phyloP scores from a whole-genome alignment of 1,284 basidiomycete genomes.

The Rhodotorula mucilaginosa region DNA sequence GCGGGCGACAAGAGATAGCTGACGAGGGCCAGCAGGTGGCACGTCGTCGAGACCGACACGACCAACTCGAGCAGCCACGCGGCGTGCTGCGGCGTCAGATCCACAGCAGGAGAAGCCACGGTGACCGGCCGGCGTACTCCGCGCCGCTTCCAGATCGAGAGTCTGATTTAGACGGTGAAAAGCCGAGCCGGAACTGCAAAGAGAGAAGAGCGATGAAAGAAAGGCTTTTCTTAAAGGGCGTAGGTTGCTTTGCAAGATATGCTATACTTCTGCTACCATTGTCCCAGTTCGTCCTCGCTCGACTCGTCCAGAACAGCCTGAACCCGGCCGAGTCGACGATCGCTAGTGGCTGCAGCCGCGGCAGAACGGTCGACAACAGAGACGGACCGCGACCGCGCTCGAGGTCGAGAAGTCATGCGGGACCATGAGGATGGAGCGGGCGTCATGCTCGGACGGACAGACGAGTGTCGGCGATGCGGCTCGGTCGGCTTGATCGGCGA shows the following conservation, averaged over 20 bases:
- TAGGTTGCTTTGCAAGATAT: neutral
- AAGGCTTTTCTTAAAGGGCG: neutral
- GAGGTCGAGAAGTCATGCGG: neutral
- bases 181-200: too few species aligned
- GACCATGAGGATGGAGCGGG: neutral
- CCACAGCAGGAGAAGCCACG: neutral
- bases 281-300: slow-evolving; percentile 4
- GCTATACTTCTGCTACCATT: slow-evolving; percentile 1
- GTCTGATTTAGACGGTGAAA: neutral
- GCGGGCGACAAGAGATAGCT: slow-evolving; percentile 16
- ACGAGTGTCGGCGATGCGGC: neutral
- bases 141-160: neutral
- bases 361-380: neutral
- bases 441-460: neutral
- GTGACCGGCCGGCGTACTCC: neutral
- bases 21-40: slow-evolving; percentile 14
- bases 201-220: neutral
- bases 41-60: slow-evolving; percentile 13
- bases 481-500: neutral
- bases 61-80: slow-evolving; percentile 20
- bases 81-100: slow-evolving; percentile 5
- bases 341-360: neutral
- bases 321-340: neutral
- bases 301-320: too few species aligned
- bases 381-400: neutral